Evolutionary conservation across 2,329 filamentous ascomycete species (phyloP).

Genomic region (Uncinocarpus reesii): DNA sequence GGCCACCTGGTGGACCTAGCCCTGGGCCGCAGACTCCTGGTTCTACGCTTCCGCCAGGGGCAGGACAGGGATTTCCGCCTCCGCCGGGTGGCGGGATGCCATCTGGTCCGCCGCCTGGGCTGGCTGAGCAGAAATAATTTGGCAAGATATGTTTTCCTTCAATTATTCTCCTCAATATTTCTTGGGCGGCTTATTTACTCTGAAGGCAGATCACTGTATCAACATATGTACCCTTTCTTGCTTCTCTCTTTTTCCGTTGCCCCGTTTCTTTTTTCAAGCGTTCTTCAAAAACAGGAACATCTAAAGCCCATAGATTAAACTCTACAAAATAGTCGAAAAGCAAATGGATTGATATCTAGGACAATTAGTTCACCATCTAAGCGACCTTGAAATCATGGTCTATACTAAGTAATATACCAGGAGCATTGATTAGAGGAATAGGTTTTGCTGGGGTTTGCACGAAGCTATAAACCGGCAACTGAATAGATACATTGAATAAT

Average conservation of each 20-base stretch:
- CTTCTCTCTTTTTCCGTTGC: neutral
- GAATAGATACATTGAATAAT: too few relatives aligned
- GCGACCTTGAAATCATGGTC: too few relatives aligned
- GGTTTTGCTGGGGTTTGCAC: too few relatives aligned
- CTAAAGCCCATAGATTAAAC: neutral
- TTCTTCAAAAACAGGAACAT: neutral
- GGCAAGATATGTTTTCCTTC: neutral
- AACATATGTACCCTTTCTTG: too few relatives aligned
- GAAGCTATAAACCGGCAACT: too few relatives aligned
- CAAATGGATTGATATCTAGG: too few relatives aligned
- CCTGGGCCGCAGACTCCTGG: constrained; percentile 19
- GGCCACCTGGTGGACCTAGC: constrained; percentile 21
- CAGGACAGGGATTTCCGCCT: constrained; percentile 19
- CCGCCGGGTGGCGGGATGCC: constrained; percentile 1
- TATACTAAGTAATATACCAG: too few relatives aligned
- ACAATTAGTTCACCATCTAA: too few relatives aligned
- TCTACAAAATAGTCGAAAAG: neutral
- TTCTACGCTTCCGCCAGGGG: constrained; percentile 23
- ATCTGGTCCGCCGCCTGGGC: constrained; percentile 1
- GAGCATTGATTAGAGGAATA: too few relatives aligned
- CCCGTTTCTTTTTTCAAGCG: neutral
- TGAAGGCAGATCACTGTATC: too few relatives aligned
- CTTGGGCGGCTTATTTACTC: neutral
- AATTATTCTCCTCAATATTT: neutral
- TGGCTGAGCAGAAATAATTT: neutral